Percentiles rank a stretch among this genome's conserved stretches.
Evolutionary conservation across 176 grass and related monocot species (phyloP).

Genomic region (Triticum timopheevii): DNA sequence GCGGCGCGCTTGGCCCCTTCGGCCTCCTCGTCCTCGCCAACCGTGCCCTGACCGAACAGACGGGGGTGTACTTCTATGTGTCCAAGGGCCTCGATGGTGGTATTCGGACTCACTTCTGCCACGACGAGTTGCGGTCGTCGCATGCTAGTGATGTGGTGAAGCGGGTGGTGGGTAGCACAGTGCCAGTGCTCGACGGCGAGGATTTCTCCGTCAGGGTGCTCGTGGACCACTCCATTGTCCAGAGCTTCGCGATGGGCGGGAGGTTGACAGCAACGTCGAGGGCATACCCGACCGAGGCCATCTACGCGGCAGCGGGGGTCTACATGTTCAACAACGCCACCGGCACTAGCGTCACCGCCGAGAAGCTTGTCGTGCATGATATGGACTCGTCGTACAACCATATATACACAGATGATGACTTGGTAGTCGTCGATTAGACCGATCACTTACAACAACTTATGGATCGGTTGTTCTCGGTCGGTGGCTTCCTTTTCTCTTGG

Average conservation of each 20-base stretch:
- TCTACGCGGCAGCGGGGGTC: slow-evolving; percentile 37
- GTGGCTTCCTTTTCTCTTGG: not conserved
- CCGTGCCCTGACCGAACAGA: slow-evolving; percentile 29
- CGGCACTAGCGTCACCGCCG: slow-evolving; percentile 11
- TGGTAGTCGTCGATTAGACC: not conserved
- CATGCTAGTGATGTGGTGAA: slow-evolving; percentile 49
- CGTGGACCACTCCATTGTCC: slow-evolving; percentile 66
- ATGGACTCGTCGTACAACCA: slow-evolving; percentile 50
- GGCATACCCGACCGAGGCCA: slow-evolving; percentile 54
- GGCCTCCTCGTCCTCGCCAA: slow-evolving; percentile 53
- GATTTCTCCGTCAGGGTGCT: slow-evolving; percentile 44
- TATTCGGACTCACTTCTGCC: slow-evolving; percentile 53
- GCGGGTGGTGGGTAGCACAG: slow-evolving; percentile 47
- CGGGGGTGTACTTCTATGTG: slow-evolving; percentile 60
- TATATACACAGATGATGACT: not conserved
- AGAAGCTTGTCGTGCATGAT: slow-evolving; percentile 41
- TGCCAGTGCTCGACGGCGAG: slow-evolving; percentile 51
- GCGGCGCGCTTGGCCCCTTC: slow-evolving; percentile 53
- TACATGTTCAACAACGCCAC: slow-evolving; percentile 73
- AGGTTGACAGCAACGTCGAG: slow-evolving; percentile 56
- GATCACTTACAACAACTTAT: not conserved
- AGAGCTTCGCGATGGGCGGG: slow-evolving; percentile 56
- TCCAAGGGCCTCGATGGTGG: slow-evolving; percentile 34
- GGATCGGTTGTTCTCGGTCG: not conserved
- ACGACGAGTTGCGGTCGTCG: slow-evolving; percentile 54